Base-by-base conservation (phyloP, 1,139 yeast genomes). In the Sugiyamaella pinicola region DNA sequence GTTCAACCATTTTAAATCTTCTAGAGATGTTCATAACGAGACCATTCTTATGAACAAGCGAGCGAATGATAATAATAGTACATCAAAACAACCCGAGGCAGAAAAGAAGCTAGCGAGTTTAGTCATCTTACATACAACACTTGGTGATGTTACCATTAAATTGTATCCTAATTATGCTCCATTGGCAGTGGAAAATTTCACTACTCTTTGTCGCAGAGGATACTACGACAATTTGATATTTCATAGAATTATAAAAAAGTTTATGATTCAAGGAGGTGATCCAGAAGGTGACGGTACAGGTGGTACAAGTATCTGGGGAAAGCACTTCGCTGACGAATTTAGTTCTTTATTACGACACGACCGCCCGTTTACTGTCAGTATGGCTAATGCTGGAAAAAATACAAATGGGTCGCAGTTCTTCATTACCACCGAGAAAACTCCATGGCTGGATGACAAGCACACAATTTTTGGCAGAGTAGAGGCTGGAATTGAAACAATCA, bases 321-420 rank as follows among this genome's bases (percentile, higher is more conserved):
- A 69, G 28, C 61, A 62, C 31, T 77, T 78, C 55, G 65, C 68
- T 33, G 81, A 79, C 58, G 83, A 79, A 59, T 71, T 76, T 58
- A 65, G 68, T 47, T 69, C 70, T 1, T 61, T 62, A 13, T 61
- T 75, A 42, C 63, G 66, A 21, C 80, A 77, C 58, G 72, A 71
- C 51, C 65, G 65, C 52, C 78, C 81, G 1, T 78, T 71, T 51
- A 66, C 71, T 58, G 74, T 79, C 5, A 74, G 80, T 55, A 79
- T 82, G 87, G 87, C 86, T 58, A 82, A 82, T 62, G 78, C 84
- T 38, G 87, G 87, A 38, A 79, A 70, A 55, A 73, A 78, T 67
- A 81, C 85, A 57, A 82, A 82, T 62, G 85, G 86, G 1, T 79
- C 84, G 19, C 87, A 82, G 66, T 82, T 82, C 64, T 82, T 82